phyloP scores from a whole-genome alignment of 306 rosid genomes.

The peach (Prunus persica) region DNA sequence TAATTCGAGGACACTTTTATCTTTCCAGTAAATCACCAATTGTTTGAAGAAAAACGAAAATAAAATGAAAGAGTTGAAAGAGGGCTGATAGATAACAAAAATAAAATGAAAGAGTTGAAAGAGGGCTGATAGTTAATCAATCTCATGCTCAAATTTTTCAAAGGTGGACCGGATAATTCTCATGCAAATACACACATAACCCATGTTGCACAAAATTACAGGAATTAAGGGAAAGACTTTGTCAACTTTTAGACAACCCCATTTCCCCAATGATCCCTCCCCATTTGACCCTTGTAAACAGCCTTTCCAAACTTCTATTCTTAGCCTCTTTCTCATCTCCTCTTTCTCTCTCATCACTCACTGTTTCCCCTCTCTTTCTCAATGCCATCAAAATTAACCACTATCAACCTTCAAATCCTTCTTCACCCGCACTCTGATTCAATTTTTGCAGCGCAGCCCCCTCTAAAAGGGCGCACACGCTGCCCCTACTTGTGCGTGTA shows the following conservation, averaged over 20 bases:
- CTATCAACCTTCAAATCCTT: conserved; percentile 18
- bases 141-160: neutral
- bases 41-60: too few relatives aligned
- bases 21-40: too few relatives aligned
- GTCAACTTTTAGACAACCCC: conserved; percentile 33
- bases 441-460: conserved; percentile 30
- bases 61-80: too few relatives aligned
- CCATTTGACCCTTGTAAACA: conserved; percentile 15
- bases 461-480: conserved; percentile 46
- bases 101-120: too few relatives aligned
- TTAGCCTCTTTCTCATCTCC: conserved; percentile 20
- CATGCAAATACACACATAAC: neutral
- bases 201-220: neutral
- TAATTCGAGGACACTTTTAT: too few relatives aligned
- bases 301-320: conserved; percentile 32
- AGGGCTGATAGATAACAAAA: neutral
- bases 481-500: conserved; percentile 40
- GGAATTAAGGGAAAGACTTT: conserved; percentile 29
- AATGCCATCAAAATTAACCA: conserved; percentile 38
- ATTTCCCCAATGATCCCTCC: neutral
- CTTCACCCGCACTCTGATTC: conserved; percentile 13
- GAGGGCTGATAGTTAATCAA: neutral
- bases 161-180: conserved; percentile 49
- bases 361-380: neutral
- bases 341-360: conserved; percentile 3